These are phyloP conservation scores for Flaveria ramosissima DNA, from an alignment of 129 eudicot genomes.

Conservation along the genomic window DNA sequence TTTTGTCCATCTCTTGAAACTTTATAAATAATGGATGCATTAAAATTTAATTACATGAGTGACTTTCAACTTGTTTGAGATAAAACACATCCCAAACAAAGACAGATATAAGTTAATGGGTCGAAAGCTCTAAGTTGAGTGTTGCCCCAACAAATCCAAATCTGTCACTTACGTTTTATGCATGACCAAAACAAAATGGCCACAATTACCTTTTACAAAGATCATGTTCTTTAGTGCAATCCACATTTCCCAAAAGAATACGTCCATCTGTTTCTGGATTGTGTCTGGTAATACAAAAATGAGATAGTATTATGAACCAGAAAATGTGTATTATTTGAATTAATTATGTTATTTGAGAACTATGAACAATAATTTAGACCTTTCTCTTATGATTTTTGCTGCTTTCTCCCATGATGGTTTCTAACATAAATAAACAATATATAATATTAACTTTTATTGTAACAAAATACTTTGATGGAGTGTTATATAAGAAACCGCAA, in stretches of 20 bases:
- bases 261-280: conserved; percentile 74
- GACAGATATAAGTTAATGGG: background rate
- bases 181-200: background rate
- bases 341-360: background rate
- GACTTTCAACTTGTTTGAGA: background rate
- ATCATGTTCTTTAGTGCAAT: conserved; percentile 68
- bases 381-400: conserved; percentile 69
- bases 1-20: background rate
- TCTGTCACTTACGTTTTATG: background rate
- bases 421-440: conserved; percentile 39
- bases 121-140: background rate
- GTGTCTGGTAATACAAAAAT: conserved; percentile 42
- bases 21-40: background rate
- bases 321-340: conserved; percentile 4
- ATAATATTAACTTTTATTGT: background rate
- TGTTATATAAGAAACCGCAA: background rate
- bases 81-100: background rate
- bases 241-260: conserved; percentile 70
- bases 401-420: conserved; percentile 94
- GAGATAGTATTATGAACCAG: background rate
- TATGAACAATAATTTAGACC: conserved; percentile 34
- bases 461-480: background rate
- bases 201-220: conserved; percentile 66
- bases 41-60: background rate
- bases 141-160: conserved; percentile 12